Percentiles rank a stretch among this genome's conserved stretches.
Conservation (phyloP, 2,329 filamentous ascomycete species). For the Tothia fuscella region DNA sequence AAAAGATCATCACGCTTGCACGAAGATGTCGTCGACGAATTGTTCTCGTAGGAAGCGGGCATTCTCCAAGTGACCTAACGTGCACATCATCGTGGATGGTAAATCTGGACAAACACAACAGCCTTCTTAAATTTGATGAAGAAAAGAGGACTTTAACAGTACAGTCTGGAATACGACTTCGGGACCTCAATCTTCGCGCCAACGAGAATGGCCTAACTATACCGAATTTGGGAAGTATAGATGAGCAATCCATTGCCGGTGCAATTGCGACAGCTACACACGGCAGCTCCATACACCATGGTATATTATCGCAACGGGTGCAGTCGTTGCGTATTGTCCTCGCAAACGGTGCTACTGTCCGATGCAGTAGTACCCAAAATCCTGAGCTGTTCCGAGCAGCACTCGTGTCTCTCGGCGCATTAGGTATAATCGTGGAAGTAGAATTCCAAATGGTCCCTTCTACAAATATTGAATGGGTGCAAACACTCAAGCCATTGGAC, state of each 20-base stretch:
- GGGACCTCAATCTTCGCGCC: slow-evolving; percentile 59
- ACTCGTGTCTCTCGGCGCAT: slow-evolving; percentile 72
- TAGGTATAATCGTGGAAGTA: slow-evolving; percentile 85
- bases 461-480: slow-evolving; percentile 78
- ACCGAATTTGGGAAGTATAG: slow-evolving; percentile 88
- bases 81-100: slow-evolving; percentile 91
- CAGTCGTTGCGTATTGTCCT: slow-evolving; percentile 67
- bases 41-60: slow-evolving; percentile 77
- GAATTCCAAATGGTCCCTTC: slow-evolving; percentile 70
- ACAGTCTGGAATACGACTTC: slow-evolving; percentile 79
- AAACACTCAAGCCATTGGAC: slow-evolving; percentile 60
- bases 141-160: slow-evolving; percentile 58
- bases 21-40: slow-evolving; percentile 69
- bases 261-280: slow-evolving; percentile 91
- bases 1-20: slow-evolving; percentile 71
- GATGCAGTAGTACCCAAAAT: slow-evolving; percentile 56
- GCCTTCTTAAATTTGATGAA: slow-evolving; percentile 57
- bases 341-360: slow-evolving; percentile 61
- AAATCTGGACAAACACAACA: slow-evolving; percentile 75
- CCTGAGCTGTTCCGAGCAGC: slow-evolving; percentile 77
- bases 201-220: slow-evolving; percentile 69
- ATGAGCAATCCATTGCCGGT: slow-evolving; percentile 84
- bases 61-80: slow-evolving; percentile 85
- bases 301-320: slow-evolving; percentile 71
- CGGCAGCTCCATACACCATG: slow-evolving; percentile 74